These are phyloP conservation scores for Hanseniaspora thailandica DNA, from an alignment of 805 yeast genomes.

Conservation along the genomic window DNA sequence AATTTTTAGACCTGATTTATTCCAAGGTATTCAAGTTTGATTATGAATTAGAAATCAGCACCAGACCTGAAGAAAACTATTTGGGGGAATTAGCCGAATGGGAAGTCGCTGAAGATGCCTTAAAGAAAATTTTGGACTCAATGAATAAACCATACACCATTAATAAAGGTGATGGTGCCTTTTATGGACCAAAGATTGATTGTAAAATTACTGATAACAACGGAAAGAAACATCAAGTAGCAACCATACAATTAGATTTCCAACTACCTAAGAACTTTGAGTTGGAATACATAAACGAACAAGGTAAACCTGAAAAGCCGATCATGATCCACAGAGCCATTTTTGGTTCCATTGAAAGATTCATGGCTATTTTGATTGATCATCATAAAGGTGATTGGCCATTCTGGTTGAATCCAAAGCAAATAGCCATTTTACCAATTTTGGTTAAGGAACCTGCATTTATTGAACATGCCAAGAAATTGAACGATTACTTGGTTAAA, in stretches of 20 bases:
- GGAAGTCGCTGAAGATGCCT: slow-evolving; percentile 66
- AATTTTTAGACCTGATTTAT: slow-evolving; percentile 66
- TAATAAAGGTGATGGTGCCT: slow-evolving; percentile 90
- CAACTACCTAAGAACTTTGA: slow-evolving; percentile 81
- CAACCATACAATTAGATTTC: slow-evolving; percentile 90
- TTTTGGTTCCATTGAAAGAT: slow-evolving; percentile 87
- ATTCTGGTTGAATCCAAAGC: slow-evolving; percentile 90
- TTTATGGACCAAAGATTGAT: slow-evolving; percentile 94
- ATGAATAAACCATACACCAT: slow-evolving; percentile 52
- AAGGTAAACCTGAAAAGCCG: slow-evolving; percentile 50
- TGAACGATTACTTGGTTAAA: slow-evolving; percentile 29
- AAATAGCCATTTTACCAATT: slow-evolving; percentile 74
- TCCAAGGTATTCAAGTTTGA: slow-evolving; percentile 38
- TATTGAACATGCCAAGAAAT: slow-evolving; percentile 38
- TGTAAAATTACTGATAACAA: slow-evolving; percentile 67
- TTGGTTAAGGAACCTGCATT: slow-evolving; percentile 41
- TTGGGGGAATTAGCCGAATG: slow-evolving; percentile 71
- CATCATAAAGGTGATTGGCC: slow-evolving; percentile 94
- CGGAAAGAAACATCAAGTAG: slow-evolving; percentile 81
- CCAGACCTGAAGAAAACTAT: slow-evolving; percentile 66
- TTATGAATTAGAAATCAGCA: slow-evolving; percentile 61
- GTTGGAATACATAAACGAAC: slow-evolving; percentile 50
- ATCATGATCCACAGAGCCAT: slow-evolving; percentile 95
- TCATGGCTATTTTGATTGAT: slow-evolving; percentile 79
- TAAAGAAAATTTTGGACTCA: slow-evolving; percentile 46